phyloP scores from a whole-genome alignment of 345 rosid species.

The Syzygium aromaticum region DNA sequence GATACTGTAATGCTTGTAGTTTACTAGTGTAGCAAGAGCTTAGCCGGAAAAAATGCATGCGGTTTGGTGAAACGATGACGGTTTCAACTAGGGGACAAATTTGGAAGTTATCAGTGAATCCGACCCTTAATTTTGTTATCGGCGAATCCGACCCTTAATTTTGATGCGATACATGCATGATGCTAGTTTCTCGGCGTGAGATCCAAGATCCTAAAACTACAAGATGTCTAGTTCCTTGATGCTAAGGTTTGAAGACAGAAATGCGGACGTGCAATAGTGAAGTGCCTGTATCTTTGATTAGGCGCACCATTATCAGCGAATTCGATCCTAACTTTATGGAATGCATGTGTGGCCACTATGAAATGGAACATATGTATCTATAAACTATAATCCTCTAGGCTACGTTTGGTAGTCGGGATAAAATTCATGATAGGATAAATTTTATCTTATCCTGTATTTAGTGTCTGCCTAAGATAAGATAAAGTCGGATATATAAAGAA shows the following conservation, averaged over 20 bases:
- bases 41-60: neutral
- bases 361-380: neutral
- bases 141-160: neutral
- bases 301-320: neutral
- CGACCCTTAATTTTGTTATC: neutral
- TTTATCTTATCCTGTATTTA: too few relatives aligned
- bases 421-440: too few relatives aligned
- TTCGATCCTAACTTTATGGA: too few relatives aligned
- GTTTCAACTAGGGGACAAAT: neutral
- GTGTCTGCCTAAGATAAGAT: too few relatives aligned
- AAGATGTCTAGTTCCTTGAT: neutral
- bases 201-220: neutral
- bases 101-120: neutral
- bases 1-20: neutral
- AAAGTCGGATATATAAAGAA: too few relatives aligned
- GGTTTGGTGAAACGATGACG: neutral
- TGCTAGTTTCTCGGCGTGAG: neutral
- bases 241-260: neutral
- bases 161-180: neutral
- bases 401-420: too few relatives aligned
- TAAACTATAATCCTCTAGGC: neutral
- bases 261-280: neutral
- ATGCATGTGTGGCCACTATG: neutral
- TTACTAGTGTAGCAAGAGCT: neutral
- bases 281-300: neutral